Evolutionary conservation across 768 basidiomycete genomes (phyloP).

Genomic region (Rubroboletus pulcherrimus): DNA sequence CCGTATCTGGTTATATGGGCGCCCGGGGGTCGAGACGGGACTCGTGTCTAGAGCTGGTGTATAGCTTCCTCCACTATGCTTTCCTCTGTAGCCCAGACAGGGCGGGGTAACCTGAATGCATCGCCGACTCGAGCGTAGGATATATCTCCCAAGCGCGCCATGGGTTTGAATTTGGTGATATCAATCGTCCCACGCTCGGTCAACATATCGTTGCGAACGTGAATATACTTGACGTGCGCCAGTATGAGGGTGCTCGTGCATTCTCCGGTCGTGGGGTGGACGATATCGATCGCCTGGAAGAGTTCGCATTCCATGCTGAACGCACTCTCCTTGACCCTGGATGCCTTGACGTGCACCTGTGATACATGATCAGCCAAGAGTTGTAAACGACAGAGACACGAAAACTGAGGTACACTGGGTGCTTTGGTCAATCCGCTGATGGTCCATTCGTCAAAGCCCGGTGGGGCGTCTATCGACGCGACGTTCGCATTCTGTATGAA

Average conservation of each 20-base stretch:
- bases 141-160: constrained; percentile 39
- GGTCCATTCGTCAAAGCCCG: constrained; percentile 38
- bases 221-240: constrained; percentile 40
- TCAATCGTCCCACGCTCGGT: constrained; percentile 37
- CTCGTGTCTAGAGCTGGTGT: neutral
- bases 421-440: constrained; percentile 41
- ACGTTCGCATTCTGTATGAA: constrained; percentile 39
- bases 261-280: constrained; percentile 28
- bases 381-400: neutral
- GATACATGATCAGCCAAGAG: neutral
- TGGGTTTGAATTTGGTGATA: constrained; percentile 32
- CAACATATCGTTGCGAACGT: constrained; percentile 41
- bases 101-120: constrained; percentile 25
- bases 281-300: constrained; percentile 33
- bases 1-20: too few relatives aligned
- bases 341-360: constrained; percentile 37
- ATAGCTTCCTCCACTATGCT: constrained; percentile 1
- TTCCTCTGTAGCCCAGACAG: constrained; percentile 21
- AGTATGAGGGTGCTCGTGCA: constrained; percentile 34
- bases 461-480: constrained; percentile 36
- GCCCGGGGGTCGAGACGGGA: neutral
- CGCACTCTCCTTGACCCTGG: constrained; percentile 44
- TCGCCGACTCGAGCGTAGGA: constrained; percentile 33
- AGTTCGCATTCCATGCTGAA: constrained; percentile 46
- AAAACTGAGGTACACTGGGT: constrained; percentile 7